Percentiles rank a stretch among this genome's conserved stretches.
These are phyloP conservation scores for slime mould (Dictyostelium discoideum) DNA, from an alignment of 78 protist genomes.

Conservation along the genomic window dicty_2.7 NC_007088.5:3584001-3584500, in stretches of 20 bases:
- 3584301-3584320: not conserved
- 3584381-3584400: not conserved
- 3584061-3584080: not conserved
- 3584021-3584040: not conserved
- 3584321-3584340: not conserved
- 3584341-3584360: constrained; percentile 1
- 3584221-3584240: not conserved
- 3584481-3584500: too few relatives aligned
- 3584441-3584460: not conserved
- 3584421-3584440: not conserved
- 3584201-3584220: not conserved
- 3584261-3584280: not conserved
- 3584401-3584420: not conserved
- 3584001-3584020: not conserved
- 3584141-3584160: not conserved
- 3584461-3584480: too few relatives aligned
- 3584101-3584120: not conserved
- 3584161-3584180: not conserved
- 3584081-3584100: not conserved
- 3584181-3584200: not conserved
- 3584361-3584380: not conserved
- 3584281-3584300: not conserved
- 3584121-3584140: not conserved
- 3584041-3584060: not conserved
- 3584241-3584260: not conserved